Conservation (phyloP, 768 basidiomycete species). For the Rhodotorula taiwanensis region DNA sequence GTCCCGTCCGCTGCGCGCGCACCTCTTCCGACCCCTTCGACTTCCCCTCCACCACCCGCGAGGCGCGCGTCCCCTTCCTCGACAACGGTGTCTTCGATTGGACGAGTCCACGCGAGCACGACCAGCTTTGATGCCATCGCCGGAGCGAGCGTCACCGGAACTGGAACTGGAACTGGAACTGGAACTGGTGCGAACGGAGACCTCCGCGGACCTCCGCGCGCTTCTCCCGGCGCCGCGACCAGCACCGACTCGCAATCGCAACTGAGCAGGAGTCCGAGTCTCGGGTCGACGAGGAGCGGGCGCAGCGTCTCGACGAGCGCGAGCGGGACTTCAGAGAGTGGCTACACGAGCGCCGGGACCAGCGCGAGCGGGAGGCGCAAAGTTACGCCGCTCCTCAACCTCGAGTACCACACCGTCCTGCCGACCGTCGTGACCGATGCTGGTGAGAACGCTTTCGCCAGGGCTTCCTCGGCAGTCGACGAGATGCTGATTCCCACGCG, state of each 20-base stretch:
- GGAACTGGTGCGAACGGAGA: not conserved
- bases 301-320: too few species aligned
- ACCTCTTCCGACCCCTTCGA: not conserved
- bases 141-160: slow-evolving; percentile 8
- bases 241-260: too few species aligned
- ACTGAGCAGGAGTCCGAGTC: not conserved
- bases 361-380: slow-evolving; percentile 6
- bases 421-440: slow-evolving; percentile 80
- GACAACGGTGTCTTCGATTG: slow-evolving; percentile 20
- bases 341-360: not conserved
- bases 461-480: too few species aligned
- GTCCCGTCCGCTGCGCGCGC: slow-evolving; percentile 50
- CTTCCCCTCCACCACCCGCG: slow-evolving; percentile 34
- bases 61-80: too few species aligned
- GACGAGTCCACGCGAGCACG: not conserved
- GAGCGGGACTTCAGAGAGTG: not conserved
- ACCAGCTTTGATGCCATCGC: slow-evolving; percentile 23
- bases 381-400: slow-evolving; percentile 60
- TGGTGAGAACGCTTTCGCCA: slow-evolving; percentile 48
- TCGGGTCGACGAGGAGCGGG: not conserved
- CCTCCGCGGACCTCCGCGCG: not conserved
- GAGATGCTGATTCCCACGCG: not conserved
- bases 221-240: too few species aligned
- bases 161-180: not conserved
- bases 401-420: slow-evolving; percentile 80